These are phyloP conservation scores for Huntiella savannae DNA, from an alignment of 2,329 filamentous ascomycete genomes.

Conservation along the genomic window DNA sequence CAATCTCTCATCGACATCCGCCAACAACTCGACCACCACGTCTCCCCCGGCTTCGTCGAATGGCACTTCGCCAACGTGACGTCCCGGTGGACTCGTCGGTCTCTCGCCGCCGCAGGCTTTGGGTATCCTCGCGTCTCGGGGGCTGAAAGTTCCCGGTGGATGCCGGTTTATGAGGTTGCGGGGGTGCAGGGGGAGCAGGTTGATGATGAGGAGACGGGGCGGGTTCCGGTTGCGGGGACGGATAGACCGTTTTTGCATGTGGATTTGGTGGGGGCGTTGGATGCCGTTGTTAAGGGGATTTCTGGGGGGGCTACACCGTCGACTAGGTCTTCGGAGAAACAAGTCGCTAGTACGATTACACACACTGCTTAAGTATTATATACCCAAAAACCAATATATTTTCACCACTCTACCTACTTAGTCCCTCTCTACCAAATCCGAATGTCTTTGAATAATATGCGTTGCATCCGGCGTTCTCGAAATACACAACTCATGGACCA, in stretches of 20 bases:
- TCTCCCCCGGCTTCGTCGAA: constrained; percentile 27
- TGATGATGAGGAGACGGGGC: constrained; percentile 8
- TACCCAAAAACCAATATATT: background rate
- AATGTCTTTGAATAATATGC: constrained; percentile 28
- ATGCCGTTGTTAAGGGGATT: constrained; percentile 16
- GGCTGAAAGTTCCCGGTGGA: constrained; percentile 17
- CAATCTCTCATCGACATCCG: constrained; percentile 38
- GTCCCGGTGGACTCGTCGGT: constrained; percentile 38
- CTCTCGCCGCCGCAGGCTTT: constrained; percentile 36
- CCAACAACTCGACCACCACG: constrained; percentile 33
- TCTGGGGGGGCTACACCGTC: background rate
- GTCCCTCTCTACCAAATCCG: constrained; percentile 3
- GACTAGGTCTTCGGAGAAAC: background rate
- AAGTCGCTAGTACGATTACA: too few relatives aligned
- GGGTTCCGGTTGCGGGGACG: constrained; percentile 20
- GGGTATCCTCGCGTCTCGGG: constrained; percentile 23
- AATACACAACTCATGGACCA: constrained; percentile 53
- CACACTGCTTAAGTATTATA: too few relatives aligned
- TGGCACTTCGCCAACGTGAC: constrained; percentile 35
- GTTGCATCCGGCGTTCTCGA: constrained; percentile 41
- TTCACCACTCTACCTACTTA: too few relatives aligned
- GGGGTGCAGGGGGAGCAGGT: constrained; percentile 11
- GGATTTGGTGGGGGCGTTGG: constrained; percentile 25
- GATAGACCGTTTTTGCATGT: constrained; percentile 30
- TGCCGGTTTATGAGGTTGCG: constrained; percentile 19